These are phyloP conservation scores for Salix koriyanagi DNA, from an alignment of 345 rosid genomes.

Conservation along the genomic window DNA sequence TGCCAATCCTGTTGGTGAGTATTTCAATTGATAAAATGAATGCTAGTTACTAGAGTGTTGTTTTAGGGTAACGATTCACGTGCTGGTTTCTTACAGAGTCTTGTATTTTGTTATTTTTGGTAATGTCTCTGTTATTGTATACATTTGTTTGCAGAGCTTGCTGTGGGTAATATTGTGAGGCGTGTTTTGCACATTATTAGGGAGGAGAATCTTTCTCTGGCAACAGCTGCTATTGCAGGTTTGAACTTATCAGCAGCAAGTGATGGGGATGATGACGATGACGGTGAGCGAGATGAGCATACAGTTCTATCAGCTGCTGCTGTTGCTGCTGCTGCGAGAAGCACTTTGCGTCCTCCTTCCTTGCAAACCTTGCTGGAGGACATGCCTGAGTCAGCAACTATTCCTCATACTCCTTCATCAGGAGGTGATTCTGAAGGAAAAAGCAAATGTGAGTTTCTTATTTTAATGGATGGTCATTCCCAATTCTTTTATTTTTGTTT, in stretches of 20 bases:
- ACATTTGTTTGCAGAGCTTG: slow-evolving; percentile 68
- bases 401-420: slow-evolving; percentile 74
- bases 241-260: slow-evolving; percentile 65
- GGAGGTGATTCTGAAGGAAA: slow-evolving; percentile 99
- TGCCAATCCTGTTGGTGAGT: slow-evolving; percentile 89
- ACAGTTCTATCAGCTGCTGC: slow-evolving; percentile 78
- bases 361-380: slow-evolving; percentile 89
- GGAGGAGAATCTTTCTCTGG: slow-evolving; percentile 85
- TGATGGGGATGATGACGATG: slow-evolving; percentile 61
- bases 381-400: slow-evolving; percentile 57
- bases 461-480: neutral
- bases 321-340: slow-evolving; percentile 92
- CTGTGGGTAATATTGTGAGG: slow-evolving; percentile 93
- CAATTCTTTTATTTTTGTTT: neutral
- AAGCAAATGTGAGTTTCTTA: slow-evolving; percentile 61
- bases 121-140: neutral
- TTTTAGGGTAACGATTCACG: too few species aligned
- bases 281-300: slow-evolving; percentile 43
- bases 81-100: neutral
- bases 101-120: neutral
- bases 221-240: slow-evolving; percentile 74
- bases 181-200: slow-evolving; percentile 90
- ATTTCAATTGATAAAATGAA: neutral
- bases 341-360: slow-evolving; percentile 86
- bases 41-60: neutral